These are phyloP conservation scores for Silene conica DNA, from an alignment of 148 eudicot species.

Conservation along the genomic window DNA sequence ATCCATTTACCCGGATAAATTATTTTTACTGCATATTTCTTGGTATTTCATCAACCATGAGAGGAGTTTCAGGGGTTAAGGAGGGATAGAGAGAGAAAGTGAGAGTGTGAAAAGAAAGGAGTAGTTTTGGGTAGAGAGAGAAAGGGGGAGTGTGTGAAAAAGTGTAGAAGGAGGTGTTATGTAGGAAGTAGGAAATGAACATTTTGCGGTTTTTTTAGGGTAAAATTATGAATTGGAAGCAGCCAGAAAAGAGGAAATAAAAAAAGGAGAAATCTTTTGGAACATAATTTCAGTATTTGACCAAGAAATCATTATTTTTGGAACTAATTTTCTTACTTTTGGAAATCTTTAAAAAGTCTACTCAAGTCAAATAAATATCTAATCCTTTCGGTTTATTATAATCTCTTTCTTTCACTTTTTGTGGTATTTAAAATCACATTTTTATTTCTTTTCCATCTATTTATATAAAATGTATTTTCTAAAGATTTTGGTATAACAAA, in stretches of 20 bases:
- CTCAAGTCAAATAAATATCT: neutral
- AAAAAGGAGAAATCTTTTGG: neutral
- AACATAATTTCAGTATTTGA: neutral
- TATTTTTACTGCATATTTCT: neutral
- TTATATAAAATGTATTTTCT: too few species aligned
- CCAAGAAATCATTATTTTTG: neutral
- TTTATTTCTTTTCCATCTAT: too few species aligned
- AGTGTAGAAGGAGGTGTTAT: slow-evolving; percentile 20
- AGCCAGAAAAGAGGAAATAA: neutral
- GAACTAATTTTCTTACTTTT: neutral
- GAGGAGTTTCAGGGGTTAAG: slow-evolving; percentile 7
- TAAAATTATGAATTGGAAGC: slow-evolving; percentile 26
- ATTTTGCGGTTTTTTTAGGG: slow-evolving; percentile 28
- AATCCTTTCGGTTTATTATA: too few species aligned
- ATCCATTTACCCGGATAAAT: slow-evolving; percentile 38
- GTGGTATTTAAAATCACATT: too few species aligned
- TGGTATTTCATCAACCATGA: too few species aligned
- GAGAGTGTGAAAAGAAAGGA: neutral
- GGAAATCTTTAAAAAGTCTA: neutral
- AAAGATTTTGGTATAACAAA: too few species aligned
- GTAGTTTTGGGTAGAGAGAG: slow-evolving; percentile 18
- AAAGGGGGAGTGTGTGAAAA: neutral
- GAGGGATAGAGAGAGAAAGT: slow-evolving; percentile 10
- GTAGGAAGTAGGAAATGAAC: slow-evolving; percentile 26
- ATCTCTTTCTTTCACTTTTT: too few species aligned